A percentile compares a stretch with the other conserved stretches of the same genome.
Conservation (phyloP, 768 basidiomycete species). For the Amanita rimosa region DNA sequence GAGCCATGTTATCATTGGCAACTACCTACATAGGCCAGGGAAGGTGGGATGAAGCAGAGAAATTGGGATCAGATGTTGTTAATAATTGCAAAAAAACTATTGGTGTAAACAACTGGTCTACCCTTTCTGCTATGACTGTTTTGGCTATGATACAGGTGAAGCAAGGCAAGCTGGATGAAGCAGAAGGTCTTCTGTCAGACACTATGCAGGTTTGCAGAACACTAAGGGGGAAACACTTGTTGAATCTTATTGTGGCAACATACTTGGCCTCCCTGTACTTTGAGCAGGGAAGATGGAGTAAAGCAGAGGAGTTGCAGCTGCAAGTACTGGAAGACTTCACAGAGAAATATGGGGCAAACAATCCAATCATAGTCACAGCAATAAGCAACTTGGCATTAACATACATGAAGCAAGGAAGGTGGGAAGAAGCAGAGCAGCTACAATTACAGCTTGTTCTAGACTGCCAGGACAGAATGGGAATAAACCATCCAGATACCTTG, state of each 20-base stretch:
- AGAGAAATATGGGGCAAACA: background rate
- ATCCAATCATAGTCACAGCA: background rate
- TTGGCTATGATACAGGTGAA: background rate
- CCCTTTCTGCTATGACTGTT: background rate
- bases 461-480: conserved; percentile 1
- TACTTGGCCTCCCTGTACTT: background rate
- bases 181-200: background rate
- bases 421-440: background rate
- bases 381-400: background rate
- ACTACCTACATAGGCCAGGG: background rate
- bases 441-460: background rate
- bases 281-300: background rate
- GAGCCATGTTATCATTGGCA: background rate
- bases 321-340: background rate
- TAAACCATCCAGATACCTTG: conserved; percentile 9
- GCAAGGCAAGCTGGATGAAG: background rate
- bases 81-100: background rate
- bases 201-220: too few species aligned
- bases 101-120: background rate
- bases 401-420: background rate
- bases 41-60: background rate
- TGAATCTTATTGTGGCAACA: too few species aligned
- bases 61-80: background rate
- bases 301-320: background rate
- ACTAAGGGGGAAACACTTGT: too few species aligned